Evolutionary conservation across 2,329 filamentous ascomycete species (phyloP), one percentile per base, ranked within the genome.

Genomic region (Aspergillus transmontanensis): DNA sequence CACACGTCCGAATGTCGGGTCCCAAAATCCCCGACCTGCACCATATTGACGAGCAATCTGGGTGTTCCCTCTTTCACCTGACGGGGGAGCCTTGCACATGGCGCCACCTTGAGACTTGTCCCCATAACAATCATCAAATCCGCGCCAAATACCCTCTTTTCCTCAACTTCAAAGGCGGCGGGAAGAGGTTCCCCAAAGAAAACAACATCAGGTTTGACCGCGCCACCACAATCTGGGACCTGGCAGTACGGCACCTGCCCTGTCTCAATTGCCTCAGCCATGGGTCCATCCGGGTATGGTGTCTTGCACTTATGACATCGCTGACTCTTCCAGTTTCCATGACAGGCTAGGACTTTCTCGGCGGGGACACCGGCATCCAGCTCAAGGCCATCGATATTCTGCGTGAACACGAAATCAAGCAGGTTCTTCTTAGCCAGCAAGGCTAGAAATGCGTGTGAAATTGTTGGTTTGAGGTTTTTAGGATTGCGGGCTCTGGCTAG

Each of bases 351-450:
- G 46, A 97, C 90, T 72, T 85, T 87, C 1, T 92, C 87, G 0
- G 79, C 81, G 0, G 91, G 89, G 0, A 97, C 89, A 21, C 94
- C 93, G 11, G 92, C 93, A 64, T 85, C 84, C n/a, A 91, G 85
- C 78, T 97, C 93, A 6, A 97, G 83, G 67, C 91, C 94, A 78
- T 97, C 93, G 69, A 97, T 96, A 73, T 97, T 97, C 74, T 97
- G 93, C 0, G 93, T 96, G 75, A 96, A 96, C 57, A 93, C 84
- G 82, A 91, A 93, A 67, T 88, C 82, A n/a, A 97, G 81, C 19
- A 94, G 79, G 10, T 85, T 85, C 78, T 93, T 95, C 64, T 86
- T 81, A 45, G 91, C 86, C 2, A 96, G 85, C 12, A 97, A 82
- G 1, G 87, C 82, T 66, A 97, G 87, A 78, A 97, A 97, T 41